Conservation (phyloP, 768 basidiomycete species). For the Fomitopsis serialis region DNA sequence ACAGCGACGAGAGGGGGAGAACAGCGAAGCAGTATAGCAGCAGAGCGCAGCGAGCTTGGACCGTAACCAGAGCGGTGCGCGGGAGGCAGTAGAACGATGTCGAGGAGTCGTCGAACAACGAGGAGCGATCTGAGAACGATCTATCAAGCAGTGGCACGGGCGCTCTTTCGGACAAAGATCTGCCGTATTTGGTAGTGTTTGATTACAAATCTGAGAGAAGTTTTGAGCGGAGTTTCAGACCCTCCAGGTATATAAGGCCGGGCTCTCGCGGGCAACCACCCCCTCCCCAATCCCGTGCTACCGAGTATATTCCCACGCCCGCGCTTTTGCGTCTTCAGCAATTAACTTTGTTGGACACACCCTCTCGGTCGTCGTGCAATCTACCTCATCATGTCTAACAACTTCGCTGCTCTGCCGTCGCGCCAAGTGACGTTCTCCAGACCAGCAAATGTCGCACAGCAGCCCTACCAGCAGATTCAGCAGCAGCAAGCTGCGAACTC, state of each 20-base stretch:
- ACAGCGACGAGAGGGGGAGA: no score
- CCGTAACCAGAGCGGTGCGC: not conserved
- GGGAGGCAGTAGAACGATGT: not conserved
- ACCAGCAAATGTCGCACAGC: slow-evolving; percentile 35
- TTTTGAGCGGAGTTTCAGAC: slow-evolving; percentile 16
- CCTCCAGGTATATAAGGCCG: slow-evolving; percentile 8
- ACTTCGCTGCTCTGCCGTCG: slow-evolving; percentile 58
- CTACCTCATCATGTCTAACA: slow-evolving; percentile 32
- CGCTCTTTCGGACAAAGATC: not conserved
- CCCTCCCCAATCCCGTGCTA: slow-evolving; percentile 4
- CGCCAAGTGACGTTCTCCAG: slow-evolving; percentile 78
- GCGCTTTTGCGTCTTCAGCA: not conserved
- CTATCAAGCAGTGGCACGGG: not conserved
- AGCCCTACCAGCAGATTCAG: slow-evolving; percentile 38
- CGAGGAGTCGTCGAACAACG: not conserved
- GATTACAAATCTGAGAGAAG: slow-evolving; percentile 11
- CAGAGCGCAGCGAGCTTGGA: not conserved
- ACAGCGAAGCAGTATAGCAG: no score
- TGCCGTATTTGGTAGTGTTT: slow-evolving; percentile 9
- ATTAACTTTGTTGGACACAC: not conserved
- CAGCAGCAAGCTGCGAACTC: slow-evolving; percentile 37
- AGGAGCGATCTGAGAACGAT: not conserved
- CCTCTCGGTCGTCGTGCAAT: slow-evolving; percentile 1
- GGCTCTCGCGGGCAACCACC: not conserved
- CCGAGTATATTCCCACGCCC: slow-evolving; percentile 18